A percentile compares a stretch with the other conserved stretches of the same genome.
phyloP scores from a whole-genome alignment of 352 stramenopile genomes.

The Hyaloperonospora brassicae region DNA sequence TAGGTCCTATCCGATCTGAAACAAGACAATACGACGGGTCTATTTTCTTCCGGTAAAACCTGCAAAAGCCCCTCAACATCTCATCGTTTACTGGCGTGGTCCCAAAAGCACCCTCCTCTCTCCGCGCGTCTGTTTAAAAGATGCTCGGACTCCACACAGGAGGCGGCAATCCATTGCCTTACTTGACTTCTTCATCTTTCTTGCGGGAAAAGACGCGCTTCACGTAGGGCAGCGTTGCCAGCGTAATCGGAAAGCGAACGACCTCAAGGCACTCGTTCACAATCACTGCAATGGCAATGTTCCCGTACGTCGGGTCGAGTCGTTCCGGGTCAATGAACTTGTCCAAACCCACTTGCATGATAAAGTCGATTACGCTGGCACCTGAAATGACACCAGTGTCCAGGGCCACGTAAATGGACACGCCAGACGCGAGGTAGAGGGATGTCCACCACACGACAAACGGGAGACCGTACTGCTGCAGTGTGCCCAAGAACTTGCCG shows the following conservation, averaged over 20 bases:
- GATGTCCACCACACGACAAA: constrained; percentile 80
- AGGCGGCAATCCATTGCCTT: constrained; percentile 4
- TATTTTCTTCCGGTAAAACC: too few relatives aligned
- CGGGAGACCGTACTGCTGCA: constrained; percentile 80
- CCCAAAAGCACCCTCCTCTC: constrained; percentile 2
- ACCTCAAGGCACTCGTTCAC: constrained; percentile 83
- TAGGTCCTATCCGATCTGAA: too few relatives aligned
- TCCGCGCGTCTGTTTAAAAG: constrained; percentile 8
- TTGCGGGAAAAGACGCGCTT: constrained; percentile 61
- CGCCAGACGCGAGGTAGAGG: constrained; percentile 62
- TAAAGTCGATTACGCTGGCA: constrained; percentile 74
- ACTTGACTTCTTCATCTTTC: constrained; percentile 29
- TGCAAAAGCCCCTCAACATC: background rate
- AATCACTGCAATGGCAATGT: constrained; percentile 78
- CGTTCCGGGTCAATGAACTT: constrained; percentile 59
- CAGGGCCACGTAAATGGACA: constrained; percentile 74
- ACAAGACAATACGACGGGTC: too few relatives aligned
- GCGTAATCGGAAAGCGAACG: constrained; percentile 76
- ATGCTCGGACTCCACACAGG: constrained; percentile 3
- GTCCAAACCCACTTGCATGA: constrained; percentile 76
- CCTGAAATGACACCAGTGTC: constrained; percentile 61
- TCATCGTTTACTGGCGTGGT: constrained; percentile 1
- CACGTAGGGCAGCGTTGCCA: constrained; percentile 74
- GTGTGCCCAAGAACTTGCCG: constrained; percentile 63
- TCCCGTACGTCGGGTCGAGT: constrained; percentile 81